Conservation (phyloP, 164 flowering plant species). For the Vitis riparia region DNA sequence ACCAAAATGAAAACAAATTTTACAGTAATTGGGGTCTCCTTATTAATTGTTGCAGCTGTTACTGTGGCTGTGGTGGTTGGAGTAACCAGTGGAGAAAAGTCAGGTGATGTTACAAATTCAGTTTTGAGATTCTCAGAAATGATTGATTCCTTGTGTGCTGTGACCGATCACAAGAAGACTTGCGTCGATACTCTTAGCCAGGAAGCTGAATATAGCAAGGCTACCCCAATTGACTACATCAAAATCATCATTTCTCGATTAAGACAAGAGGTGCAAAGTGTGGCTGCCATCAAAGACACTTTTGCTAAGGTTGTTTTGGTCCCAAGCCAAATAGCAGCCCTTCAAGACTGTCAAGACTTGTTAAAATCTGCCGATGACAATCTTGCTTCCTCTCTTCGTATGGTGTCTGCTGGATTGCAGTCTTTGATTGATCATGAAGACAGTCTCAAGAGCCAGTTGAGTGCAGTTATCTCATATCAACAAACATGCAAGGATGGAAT, state of each 20-base stretch:
- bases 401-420: slow-evolving; percentile 33
- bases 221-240: too few species aligned
- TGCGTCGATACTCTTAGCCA: neutral
- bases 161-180: slow-evolving; percentile 4
- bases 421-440: slow-evolving; percentile 23
- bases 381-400: slow-evolving; percentile 35
- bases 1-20: neutral
- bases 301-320: too few species aligned
- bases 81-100: too few species aligned
- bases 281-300: too few species aligned
- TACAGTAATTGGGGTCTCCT: neutral
- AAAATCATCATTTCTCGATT: too few species aligned
- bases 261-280: too few species aligned
- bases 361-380: slow-evolving; percentile 37
- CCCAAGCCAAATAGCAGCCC: too few species aligned
- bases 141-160: neutral
- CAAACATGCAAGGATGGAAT: slow-evolving; percentile 52
- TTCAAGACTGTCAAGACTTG: slow-evolving; percentile 45
- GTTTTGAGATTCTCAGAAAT: neutral
- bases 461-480: slow-evolving; percentile 55
- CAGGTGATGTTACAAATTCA: too few species aligned
- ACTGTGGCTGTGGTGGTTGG: neutral
- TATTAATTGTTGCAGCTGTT: slow-evolving; percentile 2
- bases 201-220: neutral
- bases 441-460: slow-evolving; percentile 48